Conservation (phyloP, 1,284 basidiomycete genomes). For the Psilocybe mexicana region DNA sequence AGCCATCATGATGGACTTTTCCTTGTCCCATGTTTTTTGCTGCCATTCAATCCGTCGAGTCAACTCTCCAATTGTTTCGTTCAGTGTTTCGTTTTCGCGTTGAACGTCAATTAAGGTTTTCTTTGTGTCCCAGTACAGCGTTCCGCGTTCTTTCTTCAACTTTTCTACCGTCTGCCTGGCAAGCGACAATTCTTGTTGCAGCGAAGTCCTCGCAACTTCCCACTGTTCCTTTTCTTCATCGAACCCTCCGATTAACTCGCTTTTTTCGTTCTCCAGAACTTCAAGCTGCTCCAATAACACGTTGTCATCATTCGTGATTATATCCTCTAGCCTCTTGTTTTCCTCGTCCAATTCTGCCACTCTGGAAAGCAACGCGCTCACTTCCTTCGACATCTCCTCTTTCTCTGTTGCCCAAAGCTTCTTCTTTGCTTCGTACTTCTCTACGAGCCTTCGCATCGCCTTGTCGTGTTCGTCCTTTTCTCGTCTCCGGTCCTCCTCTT, state of each 20-base stretch:
- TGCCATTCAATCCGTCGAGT: background rate
- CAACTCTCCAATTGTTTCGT: background rate
- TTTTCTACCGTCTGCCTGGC: background rate
- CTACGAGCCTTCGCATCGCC: background rate
- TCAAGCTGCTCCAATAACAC: background rate
- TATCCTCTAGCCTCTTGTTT: background rate
- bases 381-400: background rate
- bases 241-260: background rate
- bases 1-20: background rate
- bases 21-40: slow-evolving; percentile 1
- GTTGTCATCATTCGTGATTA: background rate
- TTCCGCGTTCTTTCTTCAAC: background rate
- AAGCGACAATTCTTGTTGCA: background rate
- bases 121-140: background rate
- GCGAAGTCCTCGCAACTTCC: background rate
- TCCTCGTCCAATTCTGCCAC: background rate
- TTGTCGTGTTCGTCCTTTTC: background rate
- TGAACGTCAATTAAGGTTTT: background rate
- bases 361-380: background rate
- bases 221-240: background rate
- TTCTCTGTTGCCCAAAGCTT: background rate
- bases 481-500: background rate
- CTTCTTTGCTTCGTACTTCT: slow-evolving; percentile 1
- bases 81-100: background rate
- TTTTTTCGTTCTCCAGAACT: background rate